A percentile compares a stretch with the other conserved stretches of the same genome.
These are phyloP conservation scores for Neofusicoccum laricinum DNA, from an alignment of 2,329 filamentous ascomycete species.

Conservation along the genomic window DNA sequence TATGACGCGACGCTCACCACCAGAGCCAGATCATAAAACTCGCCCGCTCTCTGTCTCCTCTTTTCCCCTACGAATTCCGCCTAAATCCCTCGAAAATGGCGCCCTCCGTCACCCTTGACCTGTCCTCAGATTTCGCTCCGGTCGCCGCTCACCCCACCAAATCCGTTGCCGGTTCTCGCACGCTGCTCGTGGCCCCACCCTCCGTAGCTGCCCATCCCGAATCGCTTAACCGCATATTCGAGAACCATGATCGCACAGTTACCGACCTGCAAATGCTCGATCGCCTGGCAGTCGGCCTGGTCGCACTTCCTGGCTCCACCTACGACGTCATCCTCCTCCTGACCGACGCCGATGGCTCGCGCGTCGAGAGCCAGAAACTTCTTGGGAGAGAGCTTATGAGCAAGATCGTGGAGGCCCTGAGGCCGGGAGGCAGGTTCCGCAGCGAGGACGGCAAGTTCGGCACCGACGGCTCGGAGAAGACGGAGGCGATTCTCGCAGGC, in stretches of 20 bases:
- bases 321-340: constrained; percentile 87
- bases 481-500: constrained; percentile 83
- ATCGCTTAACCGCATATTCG: constrained; percentile 67
- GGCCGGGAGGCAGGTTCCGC: constrained; percentile 63
- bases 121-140: constrained; percentile 34
- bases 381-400: constrained; percentile 67
- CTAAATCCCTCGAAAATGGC: constrained; percentile 29
- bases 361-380: constrained; percentile 62
- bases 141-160: constrained; percentile 22
- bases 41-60: not conserved
- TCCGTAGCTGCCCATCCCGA: constrained; percentile 84
- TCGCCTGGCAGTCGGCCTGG: constrained; percentile 77
- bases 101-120: constrained; percentile 38
- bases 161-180: constrained; percentile 45
- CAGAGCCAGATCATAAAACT: not conserved
- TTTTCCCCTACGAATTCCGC: not conserved
- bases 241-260: constrained; percentile 67
- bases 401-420: constrained; percentile 68
- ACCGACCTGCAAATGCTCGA: constrained; percentile 98
- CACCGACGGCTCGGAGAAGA: constrained; percentile 50
- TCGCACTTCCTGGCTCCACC: constrained; percentile 69
- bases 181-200: constrained; percentile 83
- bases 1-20: constrained; percentile 8
- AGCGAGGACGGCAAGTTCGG: constrained; percentile 66
- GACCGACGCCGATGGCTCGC: constrained; percentile 68